Evolutionary conservation across 2,329 filamentous ascomycete genomes (phyloP), one percentile per base, ranked within the genome.

Genomic region (Scortechinia acanthostroma): DNA sequence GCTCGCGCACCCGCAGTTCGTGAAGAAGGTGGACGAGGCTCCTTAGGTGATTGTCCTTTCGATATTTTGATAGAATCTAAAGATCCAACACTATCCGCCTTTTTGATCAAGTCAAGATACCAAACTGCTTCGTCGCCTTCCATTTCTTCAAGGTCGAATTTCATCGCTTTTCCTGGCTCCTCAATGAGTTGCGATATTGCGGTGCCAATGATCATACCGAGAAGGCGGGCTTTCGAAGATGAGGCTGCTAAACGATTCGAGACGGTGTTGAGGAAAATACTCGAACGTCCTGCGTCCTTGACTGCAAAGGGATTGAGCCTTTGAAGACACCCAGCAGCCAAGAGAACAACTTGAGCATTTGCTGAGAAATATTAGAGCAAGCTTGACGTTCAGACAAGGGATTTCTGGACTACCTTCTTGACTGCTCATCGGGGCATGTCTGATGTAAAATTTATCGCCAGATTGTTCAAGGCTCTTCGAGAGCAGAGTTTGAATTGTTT

Each of bases 71-170:
- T 40, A 6, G 35, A 40, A 19, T 40, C 35, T 6, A 40, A 40
- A 13, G 35, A 40, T 6, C 10, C 10, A 40, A 17, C 10, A 6
- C 6, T 19, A 17, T 40, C 35, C 6, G 6, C 6, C 1, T 85
- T 57, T 3, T 68, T 63, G 0, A 80, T 72, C 2, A 98, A 68
- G 2, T 62, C 69, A 52, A 89, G 81, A 57, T 91, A 91, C 79
- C 85, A 88, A 28, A 70, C 65, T 2, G 85, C 86, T 57, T 96
- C 90, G 1, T 78, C 72, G 1, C 76, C 80, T 40, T 82, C 74
- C 58, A 82, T 82, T 48, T 94, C 90, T 17, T 93, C 86, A 55
- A 91, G 76, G 28, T 91, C 83, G 56, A 98, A 97, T 48, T 86
- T 81, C 58, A 98, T 80, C 46, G 73, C 80, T 47, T 83, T 84